Conservation (phyloP, 306 rosid genomes). For the Rubus parviflorus region DNA sequence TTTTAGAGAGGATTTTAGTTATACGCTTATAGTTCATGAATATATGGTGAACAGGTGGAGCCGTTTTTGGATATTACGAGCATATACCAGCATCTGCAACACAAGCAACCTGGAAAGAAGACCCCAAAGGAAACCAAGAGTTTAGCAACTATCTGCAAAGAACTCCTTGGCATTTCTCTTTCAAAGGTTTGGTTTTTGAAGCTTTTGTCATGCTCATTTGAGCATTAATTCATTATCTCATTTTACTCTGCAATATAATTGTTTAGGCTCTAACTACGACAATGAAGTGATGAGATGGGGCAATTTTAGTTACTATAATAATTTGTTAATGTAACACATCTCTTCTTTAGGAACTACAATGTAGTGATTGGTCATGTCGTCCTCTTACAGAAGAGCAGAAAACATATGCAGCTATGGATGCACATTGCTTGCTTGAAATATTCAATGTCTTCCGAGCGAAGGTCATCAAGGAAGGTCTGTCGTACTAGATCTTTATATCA, state of each 20-base stretch:
- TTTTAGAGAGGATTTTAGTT: not conserved
- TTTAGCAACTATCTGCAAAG: conserved; percentile 69
- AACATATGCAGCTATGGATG: conserved; percentile 85
- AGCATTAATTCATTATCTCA: not conserved
- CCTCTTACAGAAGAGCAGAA: conserved; percentile 94
- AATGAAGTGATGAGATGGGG: conserved; percentile 2
- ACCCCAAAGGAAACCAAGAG: conserved; percentile 62
- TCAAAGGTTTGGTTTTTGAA: conserved; percentile 66
- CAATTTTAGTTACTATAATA: conserved; percentile 25
- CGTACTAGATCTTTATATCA: conserved; percentile 6
- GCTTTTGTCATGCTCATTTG: conserved; percentile 4
- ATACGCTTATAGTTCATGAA: not conserved
- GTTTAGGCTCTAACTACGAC: not conserved
- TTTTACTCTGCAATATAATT: not conserved
- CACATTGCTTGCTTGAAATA: conserved; percentile 90
- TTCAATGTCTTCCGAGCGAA: conserved; percentile 62
- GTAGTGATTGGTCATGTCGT: conserved; percentile 97
- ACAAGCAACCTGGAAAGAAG: conserved; percentile 60
- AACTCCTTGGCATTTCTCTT: conserved; percentile 67
- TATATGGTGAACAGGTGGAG: conserved; percentile 52
- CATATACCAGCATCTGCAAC: conserved; percentile 62
- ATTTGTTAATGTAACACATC: conserved; percentile 41
- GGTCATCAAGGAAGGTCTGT: conserved; percentile 68
- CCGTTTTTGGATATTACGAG: conserved; percentile 78
- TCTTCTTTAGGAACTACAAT: conserved; percentile 89